These are phyloP conservation scores for Dactylellina haptotyla DNA, from an alignment of 2,329 filamentous ascomycete species.

Conservation along the genomic window DNA sequence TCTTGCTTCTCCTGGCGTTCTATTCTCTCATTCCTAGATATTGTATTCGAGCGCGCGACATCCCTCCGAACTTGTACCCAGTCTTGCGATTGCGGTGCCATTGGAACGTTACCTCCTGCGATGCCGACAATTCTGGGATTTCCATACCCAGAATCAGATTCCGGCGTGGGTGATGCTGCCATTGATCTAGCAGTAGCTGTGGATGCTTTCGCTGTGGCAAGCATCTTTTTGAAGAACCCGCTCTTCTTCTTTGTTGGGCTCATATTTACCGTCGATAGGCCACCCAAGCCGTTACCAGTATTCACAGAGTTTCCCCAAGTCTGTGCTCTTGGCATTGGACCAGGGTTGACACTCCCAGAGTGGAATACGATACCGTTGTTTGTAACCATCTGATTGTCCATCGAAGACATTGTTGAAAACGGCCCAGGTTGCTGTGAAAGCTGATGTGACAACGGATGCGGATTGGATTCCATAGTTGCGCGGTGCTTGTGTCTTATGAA, in stretches of 20 bases:
- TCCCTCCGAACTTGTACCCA: slow-evolving; percentile 98
- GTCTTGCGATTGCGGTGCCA: slow-evolving; percentile 67
- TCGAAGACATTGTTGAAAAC: slow-evolving; percentile 41
- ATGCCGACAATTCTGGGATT: slow-evolving; percentile 66
- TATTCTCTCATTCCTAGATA: slow-evolving; percentile 85
- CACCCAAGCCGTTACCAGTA: slow-evolving; percentile 75
- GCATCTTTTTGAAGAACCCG: slow-evolving; percentile 58
- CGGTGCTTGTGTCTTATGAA: slow-evolving; percentile 80
- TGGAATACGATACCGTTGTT: slow-evolving; percentile 61
- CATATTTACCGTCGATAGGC: slow-evolving; percentile 70
- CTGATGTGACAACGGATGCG: slow-evolving; percentile 42
- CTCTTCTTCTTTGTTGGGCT: slow-evolving; percentile 59
- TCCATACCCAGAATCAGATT: slow-evolving; percentile 59
- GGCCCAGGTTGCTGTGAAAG: slow-evolving; percentile 29
- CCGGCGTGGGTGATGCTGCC: slow-evolving; percentile 59
- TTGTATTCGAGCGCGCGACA: slow-evolving; percentile 91
- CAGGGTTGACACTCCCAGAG: slow-evolving; percentile 58
- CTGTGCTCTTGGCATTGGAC: slow-evolving; percentile 60
- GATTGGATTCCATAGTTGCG: slow-evolving; percentile 62
- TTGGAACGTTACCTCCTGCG: slow-evolving; percentile 64
- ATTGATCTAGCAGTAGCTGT: slow-evolving; percentile 58
- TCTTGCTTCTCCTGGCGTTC: slow-evolving; percentile 90
- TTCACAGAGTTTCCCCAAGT: slow-evolving; percentile 44
- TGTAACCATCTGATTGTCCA: slow-evolving; percentile 59
- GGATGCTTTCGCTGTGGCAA: slow-evolving; percentile 58